These are phyloP conservation scores for Pleurozium schreberi DNA, from an alignment of 225 moss, liverwort and hornwort genomes.

Conservation along the genomic window DNA sequence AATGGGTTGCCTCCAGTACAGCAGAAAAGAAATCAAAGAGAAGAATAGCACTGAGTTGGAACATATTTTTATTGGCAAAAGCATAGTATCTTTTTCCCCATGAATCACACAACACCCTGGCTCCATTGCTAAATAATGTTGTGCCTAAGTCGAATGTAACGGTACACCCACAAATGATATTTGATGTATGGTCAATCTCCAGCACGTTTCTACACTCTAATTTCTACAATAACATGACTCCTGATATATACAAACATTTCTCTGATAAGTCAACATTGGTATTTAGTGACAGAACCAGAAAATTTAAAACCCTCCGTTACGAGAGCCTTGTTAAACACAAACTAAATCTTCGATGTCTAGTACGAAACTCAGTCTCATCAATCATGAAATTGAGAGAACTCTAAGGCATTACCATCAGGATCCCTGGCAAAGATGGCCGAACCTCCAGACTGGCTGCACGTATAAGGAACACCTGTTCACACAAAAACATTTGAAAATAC, in stretches of 20 bases:
- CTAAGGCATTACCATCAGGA: slow-evolving; percentile 81
- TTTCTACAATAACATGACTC: not conserved
- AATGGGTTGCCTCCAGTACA: too few species aligned
- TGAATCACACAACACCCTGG: not conserved
- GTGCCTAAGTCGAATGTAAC: not conserved
- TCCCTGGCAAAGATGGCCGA: slow-evolving; percentile 85
- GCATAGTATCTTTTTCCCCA: not conserved
- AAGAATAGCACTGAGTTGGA: not conserved
- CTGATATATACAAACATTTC: not conserved
- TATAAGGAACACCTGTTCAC: slow-evolving; percentile 55
- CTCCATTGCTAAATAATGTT: not conserved
- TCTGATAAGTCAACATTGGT: not conserved
- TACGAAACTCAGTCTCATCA: not conserved
- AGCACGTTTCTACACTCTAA: not conserved
- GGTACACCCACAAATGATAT: not conserved
- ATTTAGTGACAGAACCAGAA: not conserved
- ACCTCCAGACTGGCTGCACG: slow-evolving; percentile 61
- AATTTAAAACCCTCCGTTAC: not conserved
- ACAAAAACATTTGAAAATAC: not conserved
- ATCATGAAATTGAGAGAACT: slow-evolving; percentile 41
- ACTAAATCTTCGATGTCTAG: not conserved
- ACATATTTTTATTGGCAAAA: not conserved
- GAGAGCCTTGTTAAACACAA: not conserved
- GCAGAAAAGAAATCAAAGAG: not conserved
- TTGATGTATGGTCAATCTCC: not conserved